Conservation (phyloP, 1,139 yeast species). For the Wickerhamiella pararugosa region DNA sequence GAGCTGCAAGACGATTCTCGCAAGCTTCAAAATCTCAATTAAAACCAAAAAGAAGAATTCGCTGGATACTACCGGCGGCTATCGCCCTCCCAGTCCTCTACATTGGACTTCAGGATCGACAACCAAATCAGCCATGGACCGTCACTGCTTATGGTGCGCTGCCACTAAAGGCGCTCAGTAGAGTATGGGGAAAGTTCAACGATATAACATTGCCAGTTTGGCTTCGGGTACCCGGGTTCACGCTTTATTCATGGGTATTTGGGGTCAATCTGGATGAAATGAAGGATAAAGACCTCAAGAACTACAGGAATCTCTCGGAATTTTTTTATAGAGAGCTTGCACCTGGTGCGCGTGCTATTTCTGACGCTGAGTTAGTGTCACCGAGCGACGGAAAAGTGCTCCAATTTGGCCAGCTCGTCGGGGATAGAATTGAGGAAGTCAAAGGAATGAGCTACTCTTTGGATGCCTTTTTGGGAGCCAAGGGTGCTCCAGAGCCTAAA, state of each 20-base stretch:
- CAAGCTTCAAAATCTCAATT: too few relatives aligned
- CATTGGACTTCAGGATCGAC: constrained; percentile 14
- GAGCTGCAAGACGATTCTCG: too few relatives aligned
- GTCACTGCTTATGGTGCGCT: constrained; percentile 78
- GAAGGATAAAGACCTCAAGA: constrained; percentile 61
- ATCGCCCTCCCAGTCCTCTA: constrained; percentile 3
- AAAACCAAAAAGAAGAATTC: not conserved
- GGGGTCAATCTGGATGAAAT: constrained; percentile 87
- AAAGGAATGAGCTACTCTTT: constrained; percentile 91
- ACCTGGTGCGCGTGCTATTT: constrained; percentile 71
- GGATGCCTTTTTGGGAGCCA: constrained; percentile 64
- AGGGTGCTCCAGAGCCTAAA: constrained; percentile 14
- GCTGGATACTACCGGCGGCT: constrained; percentile 5
- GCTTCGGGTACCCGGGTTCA: constrained; percentile 73
- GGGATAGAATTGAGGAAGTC: constrained; percentile 85
- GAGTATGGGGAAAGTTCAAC: constrained; percentile 90
- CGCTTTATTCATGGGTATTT: constrained; percentile 61
- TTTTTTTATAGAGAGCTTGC: constrained; percentile 76
- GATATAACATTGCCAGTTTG: constrained; percentile 73
- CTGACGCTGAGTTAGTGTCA: constrained; percentile 48
- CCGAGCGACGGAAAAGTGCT: constrained; percentile 92
- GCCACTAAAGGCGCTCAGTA: constrained; percentile 80
- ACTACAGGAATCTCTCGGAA: constrained; percentile 71
- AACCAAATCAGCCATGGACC: constrained; percentile 66
- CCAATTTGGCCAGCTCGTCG: constrained; percentile 52